These are phyloP conservation scores for Colletotrichum spinosum DNA, from an alignment of 2,329 filamentous ascomycete species.

Conservation along the genomic window DNA sequence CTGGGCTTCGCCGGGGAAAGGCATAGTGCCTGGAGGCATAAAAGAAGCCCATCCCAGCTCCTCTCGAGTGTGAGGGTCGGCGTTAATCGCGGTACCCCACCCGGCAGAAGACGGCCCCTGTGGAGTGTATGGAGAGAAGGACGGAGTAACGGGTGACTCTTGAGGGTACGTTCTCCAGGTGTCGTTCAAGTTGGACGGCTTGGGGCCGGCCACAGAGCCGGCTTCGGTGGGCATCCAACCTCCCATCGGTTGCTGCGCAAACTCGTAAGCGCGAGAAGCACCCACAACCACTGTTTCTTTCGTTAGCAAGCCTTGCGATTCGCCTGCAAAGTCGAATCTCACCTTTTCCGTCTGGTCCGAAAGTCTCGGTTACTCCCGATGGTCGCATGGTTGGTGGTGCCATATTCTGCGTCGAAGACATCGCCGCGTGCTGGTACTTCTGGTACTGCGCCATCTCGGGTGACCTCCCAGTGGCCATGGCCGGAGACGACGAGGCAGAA, in stretches of 20 bases:
- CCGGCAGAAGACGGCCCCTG: slow-evolving; percentile 52
- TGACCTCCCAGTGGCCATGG: slow-evolving; percentile 55
- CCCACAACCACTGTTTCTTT: slow-evolving; percentile 48
- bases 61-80: slow-evolving; percentile 54
- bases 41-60: slow-evolving; percentile 59
- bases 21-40: slow-evolving; percentile 53
- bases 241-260: slow-evolving; percentile 51
- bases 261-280: slow-evolving; percentile 48
- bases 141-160: slow-evolving; percentile 62
- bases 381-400: slow-evolving; percentile 56
- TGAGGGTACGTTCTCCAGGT: slow-evolving; percentile 63
- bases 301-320: slow-evolving; percentile 41
- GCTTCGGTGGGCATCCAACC: slow-evolving; percentile 60
- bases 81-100: slow-evolving; percentile 53
- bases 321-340: slow-evolving; percentile 42
- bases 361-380: slow-evolving; percentile 48
- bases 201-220: slow-evolving; percentile 52
- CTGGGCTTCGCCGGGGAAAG: slow-evolving; percentile 44
- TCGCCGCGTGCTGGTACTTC: slow-evolving; percentile 56
- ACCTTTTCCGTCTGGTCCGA: slow-evolving; percentile 56
- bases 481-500: slow-evolving; percentile 63
- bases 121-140: slow-evolving; percentile 62
- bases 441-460: slow-evolving; percentile 54
- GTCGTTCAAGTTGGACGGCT: slow-evolving; percentile 54
- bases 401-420: slow-evolving; percentile 59